Conservation (phyloP, 2,329 filamentous ascomycete genomes). For the Aspergillus floridensis region DNA sequence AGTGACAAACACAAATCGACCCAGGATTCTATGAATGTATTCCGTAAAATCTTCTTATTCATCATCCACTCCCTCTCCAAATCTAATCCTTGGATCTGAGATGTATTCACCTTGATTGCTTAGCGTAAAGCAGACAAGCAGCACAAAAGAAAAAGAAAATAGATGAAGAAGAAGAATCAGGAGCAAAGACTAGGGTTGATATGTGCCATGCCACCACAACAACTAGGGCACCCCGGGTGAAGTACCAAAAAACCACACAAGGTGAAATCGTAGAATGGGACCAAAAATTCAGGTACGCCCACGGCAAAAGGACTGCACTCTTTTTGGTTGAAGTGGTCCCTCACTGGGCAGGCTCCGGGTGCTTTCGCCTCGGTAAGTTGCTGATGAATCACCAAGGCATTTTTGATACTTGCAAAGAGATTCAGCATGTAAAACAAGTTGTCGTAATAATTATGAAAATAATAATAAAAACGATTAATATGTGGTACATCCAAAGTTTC, state of each 20-base stretch:
- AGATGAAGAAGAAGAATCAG: not conserved
- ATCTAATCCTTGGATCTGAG: slow-evolving; percentile 4
- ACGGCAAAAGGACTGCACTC: not conserved
- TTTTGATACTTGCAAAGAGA: not conserved
- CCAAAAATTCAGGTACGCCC: not conserved
- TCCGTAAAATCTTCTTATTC: slow-evolving; percentile 13
- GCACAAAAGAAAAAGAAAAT: not conserved
- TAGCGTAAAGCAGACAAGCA: not conserved
- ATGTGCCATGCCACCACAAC: not conserved
- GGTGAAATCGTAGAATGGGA: not conserved
- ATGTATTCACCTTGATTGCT: slow-evolving; percentile 2
- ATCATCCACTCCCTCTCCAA: slow-evolving; percentile 1
- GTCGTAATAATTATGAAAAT: not conserved
- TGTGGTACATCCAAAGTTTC: not conserved
- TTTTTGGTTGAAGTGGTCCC: not conserved
- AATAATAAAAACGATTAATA: not conserved
- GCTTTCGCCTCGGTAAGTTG: not conserved
- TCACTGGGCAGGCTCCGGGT: not conserved
- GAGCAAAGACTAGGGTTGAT: slow-evolving; percentile 1
- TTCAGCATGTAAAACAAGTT: not conserved
- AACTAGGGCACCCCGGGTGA: not conserved
- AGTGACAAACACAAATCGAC: slow-evolving; percentile 26
- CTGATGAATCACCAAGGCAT: not conserved
- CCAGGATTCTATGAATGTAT: slow-evolving; percentile 11
- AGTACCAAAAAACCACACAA: not conserved